Percentiles rank a stretch among this genome's conserved stretches.
phyloP scores from a whole-genome alignment of 805 yeast species.

The Cyberlindnera mycetangii region DNA sequence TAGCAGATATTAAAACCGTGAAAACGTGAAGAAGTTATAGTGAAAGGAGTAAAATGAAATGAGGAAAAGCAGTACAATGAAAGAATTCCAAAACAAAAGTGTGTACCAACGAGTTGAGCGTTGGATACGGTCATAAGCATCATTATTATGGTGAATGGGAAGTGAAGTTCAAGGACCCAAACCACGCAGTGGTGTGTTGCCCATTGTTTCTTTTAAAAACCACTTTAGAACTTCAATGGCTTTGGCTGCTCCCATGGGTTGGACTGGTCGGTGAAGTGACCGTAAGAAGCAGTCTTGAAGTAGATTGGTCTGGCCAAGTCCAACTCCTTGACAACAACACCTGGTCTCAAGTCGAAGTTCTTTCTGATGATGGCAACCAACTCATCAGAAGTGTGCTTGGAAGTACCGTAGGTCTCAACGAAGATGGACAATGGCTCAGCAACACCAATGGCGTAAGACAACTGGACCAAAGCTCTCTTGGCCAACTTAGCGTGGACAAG shows the following conservation, averaged over 20 bases:
- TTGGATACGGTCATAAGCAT: constrained; percentile 15
- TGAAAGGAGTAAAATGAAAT: neutral
- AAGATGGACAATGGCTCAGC: constrained; percentile 98
- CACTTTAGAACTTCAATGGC: constrained; percentile 58
- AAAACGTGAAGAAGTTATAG: constrained; percentile 1
- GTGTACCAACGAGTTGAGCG: constrained; percentile 22
- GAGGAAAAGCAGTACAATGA: neutral
- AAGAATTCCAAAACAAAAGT: neutral
- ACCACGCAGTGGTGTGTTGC: neutral
- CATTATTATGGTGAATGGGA: constrained; percentile 9
- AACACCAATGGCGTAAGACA: constrained; percentile 99
- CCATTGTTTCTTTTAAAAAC: neutral
- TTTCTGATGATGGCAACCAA: constrained; percentile 86
- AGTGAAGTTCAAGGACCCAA: neutral
- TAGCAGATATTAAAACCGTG: constrained; percentile 8
- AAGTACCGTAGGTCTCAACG: constrained; percentile 98
- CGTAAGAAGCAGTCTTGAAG: constrained; percentile 98
- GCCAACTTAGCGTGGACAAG: constrained; percentile 92
- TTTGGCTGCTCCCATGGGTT: constrained; percentile 99
- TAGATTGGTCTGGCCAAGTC: constrained; percentile 99
- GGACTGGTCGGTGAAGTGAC: constrained; percentile 99
- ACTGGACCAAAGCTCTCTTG: constrained; percentile 96
- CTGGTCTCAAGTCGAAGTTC: constrained; percentile 99
- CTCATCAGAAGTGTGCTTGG: constrained; percentile 83
- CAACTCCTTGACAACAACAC: constrained; percentile 94